Base-by-base conservation (phyloP, 1,284 basidiomycete species). In the Neolentinus lepideus region DNA sequence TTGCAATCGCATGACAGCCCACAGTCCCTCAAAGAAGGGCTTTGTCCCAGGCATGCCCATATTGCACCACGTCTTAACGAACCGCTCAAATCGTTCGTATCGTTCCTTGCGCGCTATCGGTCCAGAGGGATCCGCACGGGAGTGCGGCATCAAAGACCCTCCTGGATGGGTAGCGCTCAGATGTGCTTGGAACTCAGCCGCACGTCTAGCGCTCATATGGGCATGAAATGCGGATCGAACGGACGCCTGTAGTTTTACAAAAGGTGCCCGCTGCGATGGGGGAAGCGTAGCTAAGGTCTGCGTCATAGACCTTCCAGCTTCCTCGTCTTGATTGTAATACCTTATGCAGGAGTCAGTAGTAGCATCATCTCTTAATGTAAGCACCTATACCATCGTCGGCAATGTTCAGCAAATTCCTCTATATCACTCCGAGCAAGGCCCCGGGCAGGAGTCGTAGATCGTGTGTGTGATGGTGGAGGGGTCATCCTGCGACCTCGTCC, bases 41-140 rank as follows among this genome's bases (percentile, higher is more conserved):
- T 79, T 81, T 43, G 88, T 88, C 33, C 89, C 88, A 57, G 88
- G 88, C 80, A 90, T 87, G 52, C 88, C 85, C 70, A 81, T 75
- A 21, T 83, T 88, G 65, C 87, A 90, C 89, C 88, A 91, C 46
- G 76, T 83, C 59, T 79, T 74, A 43, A 90, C 69, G 66, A 91
- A 90, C 36, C 80, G 75, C 57, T 85, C 81, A 63, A 88, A 76
- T 19, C 84, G 78, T 56, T 88, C 84, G 63, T 79, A 78, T 16
- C 88, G 81, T 66, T 90, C 88, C 72, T 88, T 88, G 67, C 71
- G 75, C n/a, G 89, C 88, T 14, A 76, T 66, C 31, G 74, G 69
- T 35, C 84, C 79, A 50, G 65, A 68, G 46, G 88, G 84, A 64
- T 86, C 71, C 29, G 80, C 78, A 61, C 88, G 76, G 45, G 83